Percentiles rank a stretch among this genome's conserved stretches.
These are phyloP conservation scores for Aspergillus avenaceus DNA, from an alignment of 495 filamentous ascomycete genomes.

Conservation along the genomic window DNA sequence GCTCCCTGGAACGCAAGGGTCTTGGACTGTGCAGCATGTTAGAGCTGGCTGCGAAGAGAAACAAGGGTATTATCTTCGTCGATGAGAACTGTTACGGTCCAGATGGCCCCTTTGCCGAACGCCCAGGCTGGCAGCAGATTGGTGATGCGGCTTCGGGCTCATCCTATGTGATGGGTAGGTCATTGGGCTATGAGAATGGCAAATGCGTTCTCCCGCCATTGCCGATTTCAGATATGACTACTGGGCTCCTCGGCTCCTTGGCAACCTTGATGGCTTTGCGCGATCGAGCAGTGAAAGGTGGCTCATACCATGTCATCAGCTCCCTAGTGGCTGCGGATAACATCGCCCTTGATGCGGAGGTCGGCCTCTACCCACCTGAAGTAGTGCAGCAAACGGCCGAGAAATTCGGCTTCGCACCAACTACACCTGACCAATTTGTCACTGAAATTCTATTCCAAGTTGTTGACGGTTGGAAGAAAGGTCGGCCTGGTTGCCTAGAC, in stretches of 20 bases:
- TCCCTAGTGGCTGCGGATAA: conserved; percentile 24
- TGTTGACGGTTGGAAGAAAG: conserved; percentile 27
- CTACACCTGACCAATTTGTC: conserved; percentile 22
- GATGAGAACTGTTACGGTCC: conserved; percentile 62
- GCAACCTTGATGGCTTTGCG: conserved; percentile 45
- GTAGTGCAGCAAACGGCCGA: conserved; percentile 14
- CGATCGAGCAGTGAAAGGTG: conserved; percentile 23
- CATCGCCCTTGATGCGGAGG: conserved; percentile 13
- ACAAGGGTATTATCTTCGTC: conserved; percentile 59
- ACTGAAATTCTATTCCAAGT: conserved; percentile 25
- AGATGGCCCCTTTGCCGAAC: conserved; percentile 26
- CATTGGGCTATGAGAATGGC: conserved; percentile 59
- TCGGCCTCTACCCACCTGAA: conserved; percentile 23
- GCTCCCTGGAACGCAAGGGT: conserved; percentile 47
- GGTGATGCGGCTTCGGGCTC: conserved; percentile 31
- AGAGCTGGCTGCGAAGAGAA: conserved; percentile 37
- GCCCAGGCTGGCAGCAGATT: conserved; percentile 46
- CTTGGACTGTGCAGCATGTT: conserved; percentile 47
- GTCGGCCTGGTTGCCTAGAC: conserved; percentile 17
- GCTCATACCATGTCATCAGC: conserved; percentile 23
- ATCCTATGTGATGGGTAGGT: conserved; percentile 25
- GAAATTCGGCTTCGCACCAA: conserved; percentile 8
- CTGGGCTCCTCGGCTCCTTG: conserved; percentile 52
- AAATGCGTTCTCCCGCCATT: conserved; percentile 61
- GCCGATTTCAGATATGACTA: conserved; percentile 68